These are phyloP conservation scores for Acrodontium crateriforme DNA, from an alignment of 2,329 filamentous ascomycete species.

Conservation along the genomic window DNA sequence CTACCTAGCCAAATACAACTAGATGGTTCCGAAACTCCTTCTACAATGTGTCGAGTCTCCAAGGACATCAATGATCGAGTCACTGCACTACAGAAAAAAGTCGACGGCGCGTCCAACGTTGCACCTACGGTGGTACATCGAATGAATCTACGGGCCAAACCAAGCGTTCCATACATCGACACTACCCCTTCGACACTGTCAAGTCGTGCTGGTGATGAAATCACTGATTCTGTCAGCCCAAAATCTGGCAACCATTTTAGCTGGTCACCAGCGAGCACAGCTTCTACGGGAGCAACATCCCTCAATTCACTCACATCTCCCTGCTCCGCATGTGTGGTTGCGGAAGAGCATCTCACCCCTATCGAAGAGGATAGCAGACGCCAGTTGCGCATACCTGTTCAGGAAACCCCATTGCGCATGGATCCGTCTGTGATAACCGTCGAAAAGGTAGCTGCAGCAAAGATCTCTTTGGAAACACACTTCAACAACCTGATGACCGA, in stretches of 20 bases:
- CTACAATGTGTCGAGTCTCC: too few relatives aligned
- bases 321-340: slow-evolving; percentile 5
- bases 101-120: too few relatives aligned
- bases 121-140: slow-evolving; percentile 18
- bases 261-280: slow-evolving; percentile 18
- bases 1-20: too few relatives aligned
- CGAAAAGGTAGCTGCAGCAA: slow-evolving; percentile 66
- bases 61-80: too few relatives aligned
- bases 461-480: slow-evolving; percentile 73
- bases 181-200: slow-evolving; percentile 3
- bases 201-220: too few relatives aligned
- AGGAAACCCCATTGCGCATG: slow-evolving; percentile 12
- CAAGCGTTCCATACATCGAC: slow-evolving; percentile 13
- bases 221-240: not conserved
- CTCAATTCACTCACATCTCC: slow-evolving; percentile 13
- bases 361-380: slow-evolving; percentile 20
- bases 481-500: slow-evolving; percentile 56
- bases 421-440: slow-evolving; percentile 45
- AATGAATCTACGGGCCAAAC: slow-evolving; percentile 8
- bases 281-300: slow-evolving; percentile 22
- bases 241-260: slow-evolving; percentile 1
- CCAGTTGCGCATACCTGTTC: slow-evolving; percentile 18
- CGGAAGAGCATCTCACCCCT: slow-evolving; percentile 16
- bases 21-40: too few relatives aligned
- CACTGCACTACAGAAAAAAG: too few relatives aligned